Evolutionary conservation across 108 stramenopile genomes (phyloP).

Genomic region (Nitzschia palea): DNA sequence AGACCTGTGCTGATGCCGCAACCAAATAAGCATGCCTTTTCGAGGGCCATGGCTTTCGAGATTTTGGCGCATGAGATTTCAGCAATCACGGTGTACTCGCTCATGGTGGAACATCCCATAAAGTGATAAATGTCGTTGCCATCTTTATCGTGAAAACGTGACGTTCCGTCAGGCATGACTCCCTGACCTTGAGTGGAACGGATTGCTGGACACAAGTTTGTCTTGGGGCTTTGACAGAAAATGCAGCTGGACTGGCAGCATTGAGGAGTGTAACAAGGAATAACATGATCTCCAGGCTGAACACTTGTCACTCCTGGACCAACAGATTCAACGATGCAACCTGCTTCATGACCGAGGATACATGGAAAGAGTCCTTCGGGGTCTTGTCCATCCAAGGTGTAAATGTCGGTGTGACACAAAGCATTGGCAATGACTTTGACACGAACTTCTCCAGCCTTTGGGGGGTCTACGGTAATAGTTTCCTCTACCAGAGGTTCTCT

Average conservation of each 20-base stretch:
- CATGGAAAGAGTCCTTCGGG: slow-evolving; percentile 90
- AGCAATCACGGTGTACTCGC: slow-evolving; percentile 92
- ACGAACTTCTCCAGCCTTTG: slow-evolving; percentile 75
- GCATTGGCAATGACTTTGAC: slow-evolving; percentile 78
- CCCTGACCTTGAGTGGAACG: slow-evolving; percentile 86
- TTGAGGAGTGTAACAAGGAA: slow-evolving; percentile 83
- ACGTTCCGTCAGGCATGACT: slow-evolving; percentile 89
- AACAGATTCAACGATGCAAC: slow-evolving; percentile 82
- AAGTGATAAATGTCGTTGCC: slow-evolving; percentile 93
- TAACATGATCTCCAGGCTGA: slow-evolving; percentile 72
- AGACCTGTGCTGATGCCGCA: slow-evolving; percentile 84
- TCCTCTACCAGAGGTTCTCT: slow-evolving; percentile 77
- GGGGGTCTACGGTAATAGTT: slow-evolving; percentile 85
- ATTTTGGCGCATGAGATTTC: slow-evolving; percentile 95
- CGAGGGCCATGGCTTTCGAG: slow-evolving; percentile 74
- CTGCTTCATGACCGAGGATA: slow-evolving; percentile 79
- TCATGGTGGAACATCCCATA: slow-evolving; percentile 96
- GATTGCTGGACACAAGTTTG: slow-evolving; percentile 89
- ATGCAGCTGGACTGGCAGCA: slow-evolving; percentile 73
- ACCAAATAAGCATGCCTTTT: slow-evolving; percentile 92
- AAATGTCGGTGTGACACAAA: slow-evolving; percentile 92
- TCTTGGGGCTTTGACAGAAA: slow-evolving; percentile 84
- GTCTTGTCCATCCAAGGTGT: slow-evolving; percentile 89
- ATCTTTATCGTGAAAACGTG: slow-evolving; percentile 73
- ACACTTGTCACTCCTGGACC: slow-evolving; percentile 86